Percentiles rank a stretch among this genome's conserved stretches.
Conservation (phyloP, 106 monocot species). For the Acorus calamus region DNA sequence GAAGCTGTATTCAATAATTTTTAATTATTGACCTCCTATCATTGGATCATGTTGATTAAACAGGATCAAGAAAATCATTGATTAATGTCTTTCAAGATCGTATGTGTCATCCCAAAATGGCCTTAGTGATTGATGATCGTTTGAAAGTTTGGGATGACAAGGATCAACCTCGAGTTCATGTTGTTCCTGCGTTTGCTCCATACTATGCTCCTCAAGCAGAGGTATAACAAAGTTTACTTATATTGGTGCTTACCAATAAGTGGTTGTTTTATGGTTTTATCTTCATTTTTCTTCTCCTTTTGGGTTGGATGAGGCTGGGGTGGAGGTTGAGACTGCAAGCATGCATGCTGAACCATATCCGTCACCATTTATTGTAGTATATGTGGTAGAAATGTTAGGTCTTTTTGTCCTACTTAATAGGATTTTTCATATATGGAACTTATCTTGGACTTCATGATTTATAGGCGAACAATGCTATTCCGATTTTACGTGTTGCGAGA, state of each 20-base stretch:
- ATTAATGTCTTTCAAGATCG: constrained; percentile 85
- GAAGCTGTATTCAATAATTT: no score
- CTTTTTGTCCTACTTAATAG: no score
- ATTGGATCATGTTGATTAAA: neutral
- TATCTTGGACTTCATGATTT: neutral
- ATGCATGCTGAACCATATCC: no score
- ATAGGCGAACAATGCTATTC: constrained; percentile 68
- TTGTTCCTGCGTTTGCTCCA: constrained; percentile 96
- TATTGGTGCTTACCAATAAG: no score
- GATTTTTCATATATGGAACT: neutral
- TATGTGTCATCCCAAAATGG: constrained; percentile 86
- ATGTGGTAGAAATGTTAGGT: no score
- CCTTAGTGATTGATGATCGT: constrained; percentile 93
- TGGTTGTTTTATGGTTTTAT: no score
- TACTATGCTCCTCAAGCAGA: constrained; percentile 98
- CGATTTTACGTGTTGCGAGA: constrained; percentile 91
- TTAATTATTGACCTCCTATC: neutral
- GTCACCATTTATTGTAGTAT: no score
- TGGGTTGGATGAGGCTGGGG: no score
- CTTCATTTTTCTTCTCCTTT: no score
- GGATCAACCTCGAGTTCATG: constrained; percentile 96
- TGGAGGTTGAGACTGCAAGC: no score
- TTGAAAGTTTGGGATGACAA: constrained; percentile 98
- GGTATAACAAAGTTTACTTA: constrained; percentile 21
- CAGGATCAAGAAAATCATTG: constrained; percentile 85